These are phyloP conservation scores for Mercurialis annua DNA, from an alignment of 345 rosid species.

Conservation along the genomic window DNA sequence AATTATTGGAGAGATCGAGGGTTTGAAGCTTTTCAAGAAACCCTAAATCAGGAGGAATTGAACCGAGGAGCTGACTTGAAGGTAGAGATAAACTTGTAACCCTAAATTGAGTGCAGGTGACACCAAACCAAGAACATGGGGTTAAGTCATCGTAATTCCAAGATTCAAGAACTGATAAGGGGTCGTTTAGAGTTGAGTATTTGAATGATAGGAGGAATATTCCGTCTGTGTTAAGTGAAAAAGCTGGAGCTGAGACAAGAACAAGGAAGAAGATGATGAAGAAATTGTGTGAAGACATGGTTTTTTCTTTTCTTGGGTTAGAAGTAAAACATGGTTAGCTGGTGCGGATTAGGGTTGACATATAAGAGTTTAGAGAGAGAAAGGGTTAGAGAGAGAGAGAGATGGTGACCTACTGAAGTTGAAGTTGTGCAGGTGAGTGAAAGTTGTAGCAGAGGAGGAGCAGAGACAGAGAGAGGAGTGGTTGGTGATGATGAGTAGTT, in stretches of 20 bases:
- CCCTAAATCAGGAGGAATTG: slow-evolving; percentile 48
- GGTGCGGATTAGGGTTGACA: neutral
- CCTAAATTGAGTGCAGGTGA: slow-evolving; percentile 48
- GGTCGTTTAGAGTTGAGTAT: slow-evolving; percentile 62
- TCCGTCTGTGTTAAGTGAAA: slow-evolving; percentile 60
- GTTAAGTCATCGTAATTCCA: slow-evolving; percentile 70
- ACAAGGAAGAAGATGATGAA: slow-evolving; percentile 24
- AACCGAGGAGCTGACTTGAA: slow-evolving; percentile 56
- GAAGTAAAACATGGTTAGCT: neutral
- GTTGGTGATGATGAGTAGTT: neutral
- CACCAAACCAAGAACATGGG: slow-evolving; percentile 75
- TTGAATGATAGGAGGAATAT: slow-evolving; percentile 60
- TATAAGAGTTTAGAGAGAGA: slow-evolving; percentile 35
- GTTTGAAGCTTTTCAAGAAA: slow-evolving; percentile 42
- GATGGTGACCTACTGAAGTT: slow-evolving; percentile 64
- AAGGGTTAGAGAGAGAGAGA: slow-evolving; percentile 18
- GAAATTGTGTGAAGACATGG: slow-evolving; percentile 35
- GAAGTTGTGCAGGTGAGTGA: slow-evolving; percentile 66
- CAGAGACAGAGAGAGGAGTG: slow-evolving; percentile 21
- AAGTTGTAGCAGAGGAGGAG: slow-evolving; percentile 26
- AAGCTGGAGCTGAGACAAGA: slow-evolving; percentile 31
- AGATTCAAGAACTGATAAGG: slow-evolving; percentile 43
- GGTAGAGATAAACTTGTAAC: slow-evolving; percentile 62
- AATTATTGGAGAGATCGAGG: slow-evolving; percentile 65
- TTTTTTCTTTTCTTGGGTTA: slow-evolving; percentile 1